These are phyloP conservation scores for Alternaria arborescens DNA, from an alignment of 2,329 filamentous ascomycete genomes.

Conservation along the genomic window DNA sequence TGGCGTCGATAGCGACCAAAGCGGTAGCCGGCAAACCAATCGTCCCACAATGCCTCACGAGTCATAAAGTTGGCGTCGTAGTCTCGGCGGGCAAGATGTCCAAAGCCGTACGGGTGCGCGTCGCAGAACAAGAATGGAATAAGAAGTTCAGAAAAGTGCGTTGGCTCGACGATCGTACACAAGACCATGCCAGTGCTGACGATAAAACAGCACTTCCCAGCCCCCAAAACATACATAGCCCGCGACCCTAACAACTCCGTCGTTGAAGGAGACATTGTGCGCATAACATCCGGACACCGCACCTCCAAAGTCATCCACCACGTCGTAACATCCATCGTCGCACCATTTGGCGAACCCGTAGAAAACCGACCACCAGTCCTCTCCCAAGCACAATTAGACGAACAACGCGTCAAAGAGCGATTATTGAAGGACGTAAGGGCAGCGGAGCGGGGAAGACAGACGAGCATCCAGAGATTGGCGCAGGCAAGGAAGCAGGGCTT, in stretches of 20 bases:
- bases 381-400: constrained; percentile 68
- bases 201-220: constrained; percentile 66
- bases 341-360: constrained; percentile 72
- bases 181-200: constrained; percentile 12
- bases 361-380: constrained; percentile 72
- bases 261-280: constrained; percentile 76
- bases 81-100: constrained; percentile 80
- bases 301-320: constrained; percentile 74
- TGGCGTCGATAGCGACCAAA: constrained; percentile 34
- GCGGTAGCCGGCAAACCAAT: constrained; percentile 31
- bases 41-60: constrained; percentile 38
- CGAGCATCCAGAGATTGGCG: constrained; percentile 40
- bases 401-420: constrained; percentile 63
- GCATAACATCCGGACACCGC: constrained; percentile 72
- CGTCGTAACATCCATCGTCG: constrained; percentile 77
- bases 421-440: constrained; percentile 66
- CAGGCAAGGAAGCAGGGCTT: constrained; percentile 39
- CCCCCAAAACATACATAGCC: constrained; percentile 72
- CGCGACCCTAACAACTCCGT: constrained; percentile 81
- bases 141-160: constrained; percentile 74
- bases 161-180: constrained; percentile 4
- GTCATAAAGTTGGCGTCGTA: constrained; percentile 67
- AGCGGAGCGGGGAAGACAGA: constrained; percentile 45
- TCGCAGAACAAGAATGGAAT: constrained; percentile 77
- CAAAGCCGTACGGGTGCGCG: constrained; percentile 79